Conservation (phyloP, 2,329 filamentous ascomycete species). For the Intubia oerlemansii region DNA sequence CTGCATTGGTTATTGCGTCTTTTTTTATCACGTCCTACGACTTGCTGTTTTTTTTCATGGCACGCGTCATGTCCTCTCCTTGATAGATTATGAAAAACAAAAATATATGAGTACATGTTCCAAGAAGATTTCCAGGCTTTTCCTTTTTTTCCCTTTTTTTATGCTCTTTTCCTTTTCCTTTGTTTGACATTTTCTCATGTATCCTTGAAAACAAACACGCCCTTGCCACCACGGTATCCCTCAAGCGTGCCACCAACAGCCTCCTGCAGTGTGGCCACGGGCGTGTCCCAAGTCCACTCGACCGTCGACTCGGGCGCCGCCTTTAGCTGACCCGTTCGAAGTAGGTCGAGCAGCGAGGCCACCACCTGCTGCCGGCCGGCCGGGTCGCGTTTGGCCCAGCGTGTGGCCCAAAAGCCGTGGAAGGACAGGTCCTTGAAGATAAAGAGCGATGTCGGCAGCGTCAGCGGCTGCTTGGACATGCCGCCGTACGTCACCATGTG, state of each 20-base stretch:
- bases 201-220: slow-evolving; percentile 62
- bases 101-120: too few species aligned
- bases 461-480: slow-evolving; percentile 76
- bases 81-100: too few species aligned
- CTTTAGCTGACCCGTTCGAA: slow-evolving; percentile 53
- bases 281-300: slow-evolving; percentile 65
- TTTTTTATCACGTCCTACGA: background rate
- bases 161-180: background rate
- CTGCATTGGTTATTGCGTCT: background rate
- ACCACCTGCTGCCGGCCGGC: slow-evolving; percentile 59
- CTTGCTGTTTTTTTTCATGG: too few species aligned
- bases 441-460: slow-evolving; percentile 59
- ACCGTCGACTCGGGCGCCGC: slow-evolving; percentile 70
- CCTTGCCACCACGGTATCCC: slow-evolving; percentile 74
- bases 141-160: background rate
- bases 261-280: slow-evolving; percentile 42
- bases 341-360: slow-evolving; percentile 62
- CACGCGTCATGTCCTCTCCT: background rate
- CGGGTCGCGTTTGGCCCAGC: slow-evolving; percentile 61
- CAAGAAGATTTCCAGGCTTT: too few species aligned
- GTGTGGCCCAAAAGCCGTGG: slow-evolving; percentile 85
- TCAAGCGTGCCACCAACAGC: slow-evolving; percentile 67
- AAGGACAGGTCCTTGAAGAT: slow-evolving; percentile 90
- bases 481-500: slow-evolving; percentile 86
- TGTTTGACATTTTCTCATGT: slow-evolving; percentile 17